Percentiles rank a stretch among this genome's conserved stretches.
Conservation (phyloP, 2,329 filamentous ascomycete species). For the Colletotrichum magnum region DNA sequence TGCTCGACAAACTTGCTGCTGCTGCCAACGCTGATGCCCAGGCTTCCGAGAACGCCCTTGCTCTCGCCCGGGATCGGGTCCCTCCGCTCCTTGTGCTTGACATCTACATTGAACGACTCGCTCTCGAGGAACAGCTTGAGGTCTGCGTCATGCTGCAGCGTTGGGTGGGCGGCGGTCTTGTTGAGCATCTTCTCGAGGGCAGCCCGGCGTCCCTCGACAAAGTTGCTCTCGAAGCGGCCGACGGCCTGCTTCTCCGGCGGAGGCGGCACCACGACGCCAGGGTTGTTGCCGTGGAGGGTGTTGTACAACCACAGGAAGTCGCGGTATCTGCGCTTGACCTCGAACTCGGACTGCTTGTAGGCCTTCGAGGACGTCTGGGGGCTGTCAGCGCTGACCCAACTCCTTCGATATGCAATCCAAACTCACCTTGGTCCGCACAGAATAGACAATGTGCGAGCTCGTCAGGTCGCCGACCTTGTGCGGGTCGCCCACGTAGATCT, state of each 20-base stretch:
- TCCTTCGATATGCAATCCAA: neutral
- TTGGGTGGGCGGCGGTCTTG: slow-evolving; percentile 91
- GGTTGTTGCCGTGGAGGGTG: slow-evolving; percentile 93
- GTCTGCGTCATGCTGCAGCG: slow-evolving; percentile 92
- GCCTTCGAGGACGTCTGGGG: slow-evolving; percentile 92
- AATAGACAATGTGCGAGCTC: slow-evolving; percentile 97
- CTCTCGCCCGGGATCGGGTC: slow-evolving; percentile 89
- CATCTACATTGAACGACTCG: slow-evolving; percentile 93
- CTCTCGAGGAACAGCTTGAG: slow-evolving; percentile 97
- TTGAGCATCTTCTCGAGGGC: slow-evolving; percentile 98
- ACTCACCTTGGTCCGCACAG: slow-evolving; percentile 88
- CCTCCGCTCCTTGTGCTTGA: slow-evolving; percentile 97
- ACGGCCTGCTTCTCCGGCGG: slow-evolving; percentile 98
- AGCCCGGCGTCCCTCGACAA: slow-evolving; percentile 91
- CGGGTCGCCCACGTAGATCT: slow-evolving; percentile 93
- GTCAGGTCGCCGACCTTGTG: slow-evolving; percentile 98
- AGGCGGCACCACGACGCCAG: slow-evolving; percentile 93
- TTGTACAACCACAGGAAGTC: slow-evolving; percentile 99
- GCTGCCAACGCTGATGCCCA: slow-evolving; percentile 84
- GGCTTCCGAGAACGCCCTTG: slow-evolving; percentile 91
- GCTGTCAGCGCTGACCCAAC: slow-evolving; percentile 40
- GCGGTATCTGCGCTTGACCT: slow-evolving; percentile 92
- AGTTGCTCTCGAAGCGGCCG: slow-evolving; percentile 95
- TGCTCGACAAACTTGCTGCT: slow-evolving; percentile 95
- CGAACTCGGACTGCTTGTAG: slow-evolving; percentile 92